phyloP scores from a whole-genome alignment of 176 grass and related monocot species.

The Zoysia japonica region DNA sequence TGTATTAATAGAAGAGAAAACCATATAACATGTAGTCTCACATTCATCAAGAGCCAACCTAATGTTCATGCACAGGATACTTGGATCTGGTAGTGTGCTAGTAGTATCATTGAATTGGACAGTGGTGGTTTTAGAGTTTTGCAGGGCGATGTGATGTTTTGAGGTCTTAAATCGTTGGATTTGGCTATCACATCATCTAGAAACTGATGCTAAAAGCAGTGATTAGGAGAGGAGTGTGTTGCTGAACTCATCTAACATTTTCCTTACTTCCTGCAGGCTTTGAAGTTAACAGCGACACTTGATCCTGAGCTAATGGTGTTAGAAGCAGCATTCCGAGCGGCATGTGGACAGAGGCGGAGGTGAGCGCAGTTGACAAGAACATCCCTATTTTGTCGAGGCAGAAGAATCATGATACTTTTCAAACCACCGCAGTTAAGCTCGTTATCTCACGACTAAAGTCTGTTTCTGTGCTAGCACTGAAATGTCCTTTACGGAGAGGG shows the following conservation, averaged over 20 bases:
- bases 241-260: slow-evolving; percentile 23
- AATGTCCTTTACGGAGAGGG: not conserved
- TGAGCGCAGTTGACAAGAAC: slow-evolving; percentile 26
- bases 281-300: slow-evolving; percentile 19
- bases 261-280: slow-evolving; percentile 22
- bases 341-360: slow-evolving; percentile 15
- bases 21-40: not conserved
- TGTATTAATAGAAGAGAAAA: too few relatives aligned
- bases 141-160: not conserved
- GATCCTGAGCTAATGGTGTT: slow-evolving; percentile 8
- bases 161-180: not conserved
- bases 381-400: not conserved
- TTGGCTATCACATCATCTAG: not conserved
- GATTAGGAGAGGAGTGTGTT: not conserved
- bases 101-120: slow-evolving; percentile 1
- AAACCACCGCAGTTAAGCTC: not conserved
- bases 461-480: slow-evolving; percentile 7
- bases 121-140: not conserved
- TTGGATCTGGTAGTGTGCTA: not conserved
- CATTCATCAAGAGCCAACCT: not conserved
- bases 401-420: slow-evolving; percentile 2
- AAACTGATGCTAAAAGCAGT: not conserved
- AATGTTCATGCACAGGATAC: slow-evolving; percentile 1
- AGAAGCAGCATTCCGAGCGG: not conserved
- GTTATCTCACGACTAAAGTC: not conserved